Conservation (phyloP, 805 yeast species). For the Yamadazyma phyllophila region DNA sequence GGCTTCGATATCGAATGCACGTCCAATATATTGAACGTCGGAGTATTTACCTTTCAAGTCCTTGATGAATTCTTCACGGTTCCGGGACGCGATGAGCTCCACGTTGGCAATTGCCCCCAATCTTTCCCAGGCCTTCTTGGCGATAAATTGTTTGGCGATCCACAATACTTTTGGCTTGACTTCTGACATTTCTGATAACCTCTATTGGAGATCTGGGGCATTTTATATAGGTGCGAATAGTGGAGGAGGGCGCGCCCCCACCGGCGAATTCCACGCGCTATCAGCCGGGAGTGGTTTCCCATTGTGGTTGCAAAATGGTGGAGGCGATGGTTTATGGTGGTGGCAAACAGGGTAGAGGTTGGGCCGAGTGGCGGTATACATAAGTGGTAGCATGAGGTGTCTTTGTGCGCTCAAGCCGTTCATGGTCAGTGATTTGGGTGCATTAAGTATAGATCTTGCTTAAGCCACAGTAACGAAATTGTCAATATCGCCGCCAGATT, state of each 20-base stretch:
- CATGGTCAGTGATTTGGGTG: too few species aligned
- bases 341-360: not conserved
- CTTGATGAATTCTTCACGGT: constrained; percentile 38
- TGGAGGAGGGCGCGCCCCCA: constrained; percentile 1
- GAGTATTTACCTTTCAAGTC: constrained; percentile 46
- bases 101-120: constrained; percentile 44
- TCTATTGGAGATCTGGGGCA: not conserved
- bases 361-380: too few species aligned
- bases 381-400: too few species aligned
- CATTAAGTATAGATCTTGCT: too few species aligned
- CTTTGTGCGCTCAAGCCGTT: too few species aligned
- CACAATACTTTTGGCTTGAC: constrained; percentile 59
- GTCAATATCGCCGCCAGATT: too few species aligned
- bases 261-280: not conserved
- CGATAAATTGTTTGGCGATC: constrained; percentile 49
- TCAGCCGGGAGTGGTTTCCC: not conserved
- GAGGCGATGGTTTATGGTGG: not conserved
- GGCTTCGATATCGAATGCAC: constrained; percentile 50
- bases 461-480: too few species aligned
- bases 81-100: constrained; percentile 31
- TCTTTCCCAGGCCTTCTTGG: constrained; percentile 47
- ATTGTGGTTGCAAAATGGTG: not conserved
- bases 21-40: constrained; percentile 41
- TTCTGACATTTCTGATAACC: not conserved
- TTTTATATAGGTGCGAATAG: not conserved